Evolutionary conservation across 306 rosid genomes (phyloP).

Genomic region (Lupinus albus): DNA sequence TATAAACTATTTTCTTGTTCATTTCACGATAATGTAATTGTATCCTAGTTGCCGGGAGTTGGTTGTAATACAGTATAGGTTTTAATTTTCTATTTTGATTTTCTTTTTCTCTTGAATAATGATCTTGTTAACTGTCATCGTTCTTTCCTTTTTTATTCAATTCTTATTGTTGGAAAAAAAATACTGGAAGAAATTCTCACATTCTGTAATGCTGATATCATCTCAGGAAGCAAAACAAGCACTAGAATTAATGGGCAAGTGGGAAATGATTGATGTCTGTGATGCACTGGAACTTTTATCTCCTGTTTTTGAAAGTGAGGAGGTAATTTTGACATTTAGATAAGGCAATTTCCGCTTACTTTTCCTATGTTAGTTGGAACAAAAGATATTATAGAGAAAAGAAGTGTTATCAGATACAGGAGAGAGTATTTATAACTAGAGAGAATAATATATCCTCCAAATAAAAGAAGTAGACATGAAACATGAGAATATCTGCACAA

Average conservation of each 20-base stretch:
- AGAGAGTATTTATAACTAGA: conserved; percentile 24
- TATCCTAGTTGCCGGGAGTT: not conserved
- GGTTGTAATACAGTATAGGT: not conserved
- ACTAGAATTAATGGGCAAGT: conserved; percentile 81
- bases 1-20: not conserved
- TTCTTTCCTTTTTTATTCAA: not conserved
- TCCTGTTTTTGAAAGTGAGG: conserved; percentile 97
- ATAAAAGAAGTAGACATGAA: conserved; percentile 6
- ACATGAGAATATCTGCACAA: not conserved
- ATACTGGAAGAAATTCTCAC: conserved; percentile 9
- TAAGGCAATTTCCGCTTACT: not conserved
- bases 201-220: conserved; percentile 38
- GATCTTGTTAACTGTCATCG: not conserved
- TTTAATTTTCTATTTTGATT: conserved; percentile 1
- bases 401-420: not conserved
- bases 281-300: conserved; percentile 95
- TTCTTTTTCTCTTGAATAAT: conserved; percentile 26
- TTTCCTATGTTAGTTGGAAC: conserved; percentile 20
- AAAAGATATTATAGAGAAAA: conserved; percentile 11
- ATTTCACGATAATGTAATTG: conserved; percentile 14
- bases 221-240: conserved; percentile 98
- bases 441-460: conserved; percentile 22
- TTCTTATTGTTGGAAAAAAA: conserved; percentile 15
- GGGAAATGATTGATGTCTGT: conserved; percentile 96
- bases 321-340: conserved; percentile 54